phyloP scores from a whole-genome alignment of 345 rosid species.

The Populus tremula region DNA sequence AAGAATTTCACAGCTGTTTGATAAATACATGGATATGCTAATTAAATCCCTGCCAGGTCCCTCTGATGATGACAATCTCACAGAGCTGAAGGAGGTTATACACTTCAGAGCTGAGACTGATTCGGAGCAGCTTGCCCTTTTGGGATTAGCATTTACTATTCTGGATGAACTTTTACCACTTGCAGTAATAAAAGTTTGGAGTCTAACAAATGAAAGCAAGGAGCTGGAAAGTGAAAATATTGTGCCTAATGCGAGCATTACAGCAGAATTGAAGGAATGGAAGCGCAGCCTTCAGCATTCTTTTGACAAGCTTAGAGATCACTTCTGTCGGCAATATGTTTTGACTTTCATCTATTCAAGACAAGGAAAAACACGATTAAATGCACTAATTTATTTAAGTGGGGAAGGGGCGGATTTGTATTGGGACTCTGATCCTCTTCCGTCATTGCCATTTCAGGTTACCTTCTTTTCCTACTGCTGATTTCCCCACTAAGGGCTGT shows the following conservation, averaged over 20 bases:
- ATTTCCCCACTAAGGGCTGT: neutral
- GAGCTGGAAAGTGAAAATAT: constrained; percentile 43
- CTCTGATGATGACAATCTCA: constrained; percentile 78
- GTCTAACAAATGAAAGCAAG: constrained; percentile 45
- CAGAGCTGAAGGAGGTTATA: constrained; percentile 68
- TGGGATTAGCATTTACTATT: constrained; percentile 90
- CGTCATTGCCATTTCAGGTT: constrained; percentile 98
- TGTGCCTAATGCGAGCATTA: constrained; percentile 41
- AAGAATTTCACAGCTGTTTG: constrained; percentile 74
- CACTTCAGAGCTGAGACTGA: constrained; percentile 89
- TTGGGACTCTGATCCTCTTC: constrained; percentile 55
- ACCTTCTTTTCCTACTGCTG: constrained; percentile 7
- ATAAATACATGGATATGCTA: constrained; percentile 72
- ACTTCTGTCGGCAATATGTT: constrained; percentile 93
- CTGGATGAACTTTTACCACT: constrained; percentile 78
- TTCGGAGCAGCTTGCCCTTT: constrained; percentile 82
- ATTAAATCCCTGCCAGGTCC: constrained; percentile 84
- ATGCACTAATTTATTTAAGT: constrained; percentile 70
- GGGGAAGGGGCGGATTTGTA: constrained; percentile 62
- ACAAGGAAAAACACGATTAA: constrained; percentile 77
- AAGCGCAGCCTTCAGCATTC: constrained; percentile 83
- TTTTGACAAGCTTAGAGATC: constrained; percentile 85
- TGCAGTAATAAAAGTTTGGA: constrained; percentile 61
- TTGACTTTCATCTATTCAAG: constrained; percentile 90
- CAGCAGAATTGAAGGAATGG: constrained; percentile 81